Base-by-base conservation (phyloP, 192 early-diverging fungal species). In the Radiomyces spectabilis region DNA sequence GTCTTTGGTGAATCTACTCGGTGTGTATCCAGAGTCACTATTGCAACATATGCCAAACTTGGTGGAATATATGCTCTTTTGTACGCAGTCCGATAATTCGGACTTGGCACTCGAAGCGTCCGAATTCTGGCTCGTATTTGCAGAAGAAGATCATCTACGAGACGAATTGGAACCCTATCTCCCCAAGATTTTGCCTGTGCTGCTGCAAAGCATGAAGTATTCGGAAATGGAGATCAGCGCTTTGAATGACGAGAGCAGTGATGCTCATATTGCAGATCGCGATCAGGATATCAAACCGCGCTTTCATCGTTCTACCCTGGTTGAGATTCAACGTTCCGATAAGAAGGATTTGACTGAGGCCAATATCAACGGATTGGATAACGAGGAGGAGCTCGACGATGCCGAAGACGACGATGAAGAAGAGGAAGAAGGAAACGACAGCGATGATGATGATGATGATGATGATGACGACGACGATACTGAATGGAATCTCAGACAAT, bases 401-500 rank as follows among this genome's bases (percentile, higher is more conserved):
- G 46, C 24, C 21, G 30, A 62, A 13, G 60, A 54, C 4, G 33
- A 54, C 27, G 38, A 30, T 8, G 52, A 47, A 32, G 61, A 32
- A 0, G 74, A 75, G 25, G 61, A 58, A 0, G n/a, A n/a, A n/a
- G n/a, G n/a, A n/a, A n/a, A n/a, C n/a, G n/a, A n/a, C n/a, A n/a
- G n/a, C n/a, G n/a, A n/a, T n/a, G n/a, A n/a, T n/a, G 89, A 88
- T 5, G 87, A 87, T 16, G 88, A 92, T 38, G 90, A 91, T 27
- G 91, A 92, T 52, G 84, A 86, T 25, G 91, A 94, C n/a, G 88
- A 91, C 38, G 74, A 85, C 38, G 85, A 89, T 53, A 80, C 78
- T 57, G 90, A 94, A 62, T 99, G 97, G 97, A 99, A 94, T 65
- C 67, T 99, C 32, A 85, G 97, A 65, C 98, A 99, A 72, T 99